These are phyloP conservation scores for Calonectria crousiana DNA, from an alignment of 2,329 filamentous ascomycete species.

Conservation along the genomic window DNA sequence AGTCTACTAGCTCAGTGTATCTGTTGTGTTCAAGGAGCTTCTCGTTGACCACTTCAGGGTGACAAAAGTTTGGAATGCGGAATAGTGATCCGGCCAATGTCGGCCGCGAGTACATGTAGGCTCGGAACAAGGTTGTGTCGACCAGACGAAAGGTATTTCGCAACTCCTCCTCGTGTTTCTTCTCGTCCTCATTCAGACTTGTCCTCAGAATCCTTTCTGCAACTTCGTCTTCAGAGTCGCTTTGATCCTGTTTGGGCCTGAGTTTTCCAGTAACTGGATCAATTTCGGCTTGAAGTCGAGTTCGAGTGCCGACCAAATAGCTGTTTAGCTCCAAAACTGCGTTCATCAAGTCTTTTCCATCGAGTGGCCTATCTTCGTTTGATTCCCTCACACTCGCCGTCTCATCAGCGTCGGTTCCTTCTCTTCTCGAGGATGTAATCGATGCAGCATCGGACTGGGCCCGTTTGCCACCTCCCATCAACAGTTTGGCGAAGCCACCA, in stretches of 20 bases:
- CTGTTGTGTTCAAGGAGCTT: conserved; percentile 88
- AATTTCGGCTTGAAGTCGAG: conserved; percentile 71
- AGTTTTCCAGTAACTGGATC: conserved; percentile 73
- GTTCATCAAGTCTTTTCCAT: conserved; percentile 85
- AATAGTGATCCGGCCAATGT: conserved; percentile 90
- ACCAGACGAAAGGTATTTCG: conserved; percentile 84
- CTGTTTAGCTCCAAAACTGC: conserved; percentile 87
- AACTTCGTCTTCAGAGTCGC: conserved; percentile 60
- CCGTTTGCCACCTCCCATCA: conserved; percentile 61
- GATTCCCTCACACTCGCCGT: conserved; percentile 63
- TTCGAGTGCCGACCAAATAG: conserved; percentile 88
- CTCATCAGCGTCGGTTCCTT: conserved; percentile 65
- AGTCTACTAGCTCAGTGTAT: conserved; percentile 96
- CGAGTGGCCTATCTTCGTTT: conserved; percentile 65
- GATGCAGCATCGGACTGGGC: conserved; percentile 68
- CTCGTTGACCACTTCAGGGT: conserved; percentile 94
- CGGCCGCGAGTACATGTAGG: conserved; percentile 93
- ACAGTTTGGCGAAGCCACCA: conserved; percentile 66
- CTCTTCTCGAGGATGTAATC: conserved; percentile 69
- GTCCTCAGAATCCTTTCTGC: conserved; percentile 69
- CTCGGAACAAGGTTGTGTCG: conserved; percentile 93
- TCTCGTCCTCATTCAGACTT: conserved; percentile 60
- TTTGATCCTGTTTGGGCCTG: conserved; percentile 61
- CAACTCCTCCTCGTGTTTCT: conserved; percentile 78
- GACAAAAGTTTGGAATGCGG: conserved; percentile 96